Evolutionary conservation across 148 eudicot species (phyloP).

Genomic region (Persicaria tinctoria): DNA sequence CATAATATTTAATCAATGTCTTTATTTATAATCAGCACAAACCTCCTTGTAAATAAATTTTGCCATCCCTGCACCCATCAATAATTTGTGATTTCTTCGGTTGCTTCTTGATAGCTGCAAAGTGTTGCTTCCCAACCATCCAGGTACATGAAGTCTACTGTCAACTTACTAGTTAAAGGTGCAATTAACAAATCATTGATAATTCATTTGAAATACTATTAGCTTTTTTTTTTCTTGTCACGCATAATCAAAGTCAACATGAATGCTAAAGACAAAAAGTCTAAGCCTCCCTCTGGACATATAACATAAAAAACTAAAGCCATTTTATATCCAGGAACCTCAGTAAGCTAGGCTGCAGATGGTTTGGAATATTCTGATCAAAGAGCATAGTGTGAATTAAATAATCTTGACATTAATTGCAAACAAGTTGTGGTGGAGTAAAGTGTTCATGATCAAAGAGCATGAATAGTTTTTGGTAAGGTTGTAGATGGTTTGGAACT

Average conservation of each 20-base stretch:
- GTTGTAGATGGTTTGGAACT: no score
- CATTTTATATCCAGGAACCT: not conserved
- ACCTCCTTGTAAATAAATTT: slow-evolving; percentile 94
- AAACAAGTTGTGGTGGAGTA: not conserved
- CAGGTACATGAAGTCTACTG: not conserved
- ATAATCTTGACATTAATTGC: not conserved
- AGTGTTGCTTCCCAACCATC: not conserved
- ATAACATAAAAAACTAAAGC: not conserved
- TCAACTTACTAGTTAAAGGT: not conserved
- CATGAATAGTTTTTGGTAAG: no score
- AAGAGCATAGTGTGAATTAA: not conserved
- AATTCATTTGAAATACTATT: not conserved
- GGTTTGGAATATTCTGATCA: not conserved
- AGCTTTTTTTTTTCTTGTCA: slow-evolving; percentile 1
- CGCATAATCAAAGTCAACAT: not conserved
- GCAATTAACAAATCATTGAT: not conserved
- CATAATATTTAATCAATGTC: not conserved
- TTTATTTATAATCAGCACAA: slow-evolving; percentile 13
- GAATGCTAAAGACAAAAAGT: not conserved
- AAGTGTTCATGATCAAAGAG: no score
- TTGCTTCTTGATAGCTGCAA: slow-evolving; percentile 76
- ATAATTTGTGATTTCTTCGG: slow-evolving; percentile 72
- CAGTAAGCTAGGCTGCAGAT: not conserved
- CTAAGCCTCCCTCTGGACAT: not conserved
- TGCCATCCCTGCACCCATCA: slow-evolving; percentile 98